These are phyloP conservation scores for Leucosporidium scottii DNA, from an alignment of 768 basidiomycete species.

Conservation along the genomic window DNA sequence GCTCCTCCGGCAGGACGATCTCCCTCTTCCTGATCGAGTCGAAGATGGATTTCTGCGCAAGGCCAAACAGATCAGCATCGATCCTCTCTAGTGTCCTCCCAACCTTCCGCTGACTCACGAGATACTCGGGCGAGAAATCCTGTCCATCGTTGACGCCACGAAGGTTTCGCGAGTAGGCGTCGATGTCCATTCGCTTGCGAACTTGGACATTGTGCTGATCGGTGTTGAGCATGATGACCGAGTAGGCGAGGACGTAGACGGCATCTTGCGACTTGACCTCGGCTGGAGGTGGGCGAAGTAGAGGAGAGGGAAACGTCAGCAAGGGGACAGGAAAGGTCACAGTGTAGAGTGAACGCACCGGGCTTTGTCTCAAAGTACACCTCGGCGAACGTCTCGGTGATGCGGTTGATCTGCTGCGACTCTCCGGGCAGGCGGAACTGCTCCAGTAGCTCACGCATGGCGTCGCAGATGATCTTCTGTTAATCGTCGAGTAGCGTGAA, in stretches of 20 bases:
- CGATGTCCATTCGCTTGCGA: slow-evolving; percentile 92
- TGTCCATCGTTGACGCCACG: slow-evolving; percentile 80
- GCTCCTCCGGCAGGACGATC: slow-evolving; percentile 96
- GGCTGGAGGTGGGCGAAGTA: slow-evolving; percentile 46
- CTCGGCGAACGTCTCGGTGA: slow-evolving; percentile 90
- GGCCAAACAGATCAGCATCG: slow-evolving; percentile 1
- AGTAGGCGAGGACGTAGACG: slow-evolving; percentile 86
- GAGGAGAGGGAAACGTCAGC: background rate
- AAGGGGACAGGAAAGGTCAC: too few relatives aligned
- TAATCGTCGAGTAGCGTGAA: too few relatives aligned
- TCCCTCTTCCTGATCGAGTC: slow-evolving; percentile 90
- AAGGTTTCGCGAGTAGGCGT: slow-evolving; percentile 86
- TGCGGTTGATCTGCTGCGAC: slow-evolving; percentile 82
- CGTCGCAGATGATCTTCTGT: slow-evolving; percentile 90
- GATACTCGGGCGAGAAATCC: slow-evolving; percentile 76
- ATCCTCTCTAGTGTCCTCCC: background rate
- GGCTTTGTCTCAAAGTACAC: slow-evolving; percentile 80
- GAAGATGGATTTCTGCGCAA: slow-evolving; percentile 71
- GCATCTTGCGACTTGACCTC: slow-evolving; percentile 89
- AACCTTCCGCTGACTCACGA: slow-evolving; percentile 50
- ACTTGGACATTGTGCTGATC: slow-evolving; percentile 86
- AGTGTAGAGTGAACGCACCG: slow-evolving; percentile 47
- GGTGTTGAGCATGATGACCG: slow-evolving; percentile 97
- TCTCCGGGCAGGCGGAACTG: slow-evolving; percentile 92
- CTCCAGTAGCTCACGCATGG: slow-evolving; percentile 89